Base-by-base conservation (phyloP, 2,329 filamentous ascomycete genomes). In the Didymella arachidicola region DNA sequence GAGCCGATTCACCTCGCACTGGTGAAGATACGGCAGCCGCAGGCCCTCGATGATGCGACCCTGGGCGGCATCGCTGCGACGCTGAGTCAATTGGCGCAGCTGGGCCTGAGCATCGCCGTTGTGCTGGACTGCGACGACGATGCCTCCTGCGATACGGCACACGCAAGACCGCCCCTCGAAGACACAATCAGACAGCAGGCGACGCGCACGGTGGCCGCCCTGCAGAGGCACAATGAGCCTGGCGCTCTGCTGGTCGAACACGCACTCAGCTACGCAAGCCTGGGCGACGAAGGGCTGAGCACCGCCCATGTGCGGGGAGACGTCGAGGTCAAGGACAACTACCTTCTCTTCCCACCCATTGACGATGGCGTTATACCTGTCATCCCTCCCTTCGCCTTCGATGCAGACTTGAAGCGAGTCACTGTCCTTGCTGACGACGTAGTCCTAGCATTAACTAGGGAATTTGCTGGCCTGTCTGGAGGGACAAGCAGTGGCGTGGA, bases 21-120 rank as follows among this genome's bases (percentile, higher is more conserved):
- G 56, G 88, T 97, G 64, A 97, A 96, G 77, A 82, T 99, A 53
- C 86, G 90, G 52, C 84, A 86, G 42, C 89, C 92, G 0, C 89
- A 96, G 67, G 77, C 82, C 1, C 83, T 96, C 45, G 84, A 91
- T 67, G 85, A 93, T 59, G 78, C 81, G 2, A 90, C 87, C 0
- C 74, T 98, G 11, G 78, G 84, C 44, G 93, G 92, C 1, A 87
- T 98, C 57, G 92, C 89, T 5, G 87, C 89, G 73, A 98, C 95
- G 0, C 79, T 99, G 39, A 88, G 89, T 29, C 94, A 97, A 74
- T 86, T 99, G 48, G 86, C 88, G 38, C 87, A 89, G 51, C 84
- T 99, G 14, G 94, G 95, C 2, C 84, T 99, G 65, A 83, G 87
- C 48, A 93, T 92, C 60, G 87, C 93, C 19, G 86, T 99, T 0